Base-by-base conservation (phyloP, 2,329 filamentous ascomycete genomes). In the Ilyonectria robusta region DNA sequence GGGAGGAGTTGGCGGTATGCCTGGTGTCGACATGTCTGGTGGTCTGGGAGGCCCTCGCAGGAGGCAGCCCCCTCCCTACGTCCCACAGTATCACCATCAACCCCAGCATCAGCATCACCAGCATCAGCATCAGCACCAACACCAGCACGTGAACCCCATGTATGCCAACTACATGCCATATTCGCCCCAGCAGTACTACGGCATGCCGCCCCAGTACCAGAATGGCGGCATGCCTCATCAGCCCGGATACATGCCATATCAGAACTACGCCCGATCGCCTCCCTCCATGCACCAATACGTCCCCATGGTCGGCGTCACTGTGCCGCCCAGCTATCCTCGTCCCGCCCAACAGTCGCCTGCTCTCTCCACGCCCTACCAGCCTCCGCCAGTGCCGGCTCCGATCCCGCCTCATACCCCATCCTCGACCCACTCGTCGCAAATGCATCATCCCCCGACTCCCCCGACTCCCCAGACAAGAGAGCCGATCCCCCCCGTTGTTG, bases 331-430 rank as follows among this genome's bases (percentile, higher is more conserved):
- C 81, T 89, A 88, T 77, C 75, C 85, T 59, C 83, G 84, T 48
- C 82, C 84, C 75, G 80, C 73, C 81, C 84, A 87, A 62, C 82
- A 83, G 35, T 88, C 87, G 58, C 86, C 87, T n/a, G 84, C 81
- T 55, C 79, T 88, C 78, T 84, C 87, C 60, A 85, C 89, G 63
- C 82, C 91, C 69, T 85, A 89, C 81, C 86, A 89, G 76, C 82
- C 87, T 77, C 81, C 88, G 77, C 79, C 81, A 33, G 78, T 79
- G 19, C 80, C 84, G 29, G 78, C 82, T 61, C 79, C 84, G 19
- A 77, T 83, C 46, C 80, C 81, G 62, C 81, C 85, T 21, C 84
- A 85, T 35, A 88, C 87, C 10, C 87, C 87, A 4, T 86, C 85
- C 5, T 89, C 87, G 17, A 85, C 85, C 19, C 83, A 86, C 62